phyloP scores from a whole-genome alignment of 2,329 filamentous ascomycete species.

The Cladosporium halotolerans region DNA sequence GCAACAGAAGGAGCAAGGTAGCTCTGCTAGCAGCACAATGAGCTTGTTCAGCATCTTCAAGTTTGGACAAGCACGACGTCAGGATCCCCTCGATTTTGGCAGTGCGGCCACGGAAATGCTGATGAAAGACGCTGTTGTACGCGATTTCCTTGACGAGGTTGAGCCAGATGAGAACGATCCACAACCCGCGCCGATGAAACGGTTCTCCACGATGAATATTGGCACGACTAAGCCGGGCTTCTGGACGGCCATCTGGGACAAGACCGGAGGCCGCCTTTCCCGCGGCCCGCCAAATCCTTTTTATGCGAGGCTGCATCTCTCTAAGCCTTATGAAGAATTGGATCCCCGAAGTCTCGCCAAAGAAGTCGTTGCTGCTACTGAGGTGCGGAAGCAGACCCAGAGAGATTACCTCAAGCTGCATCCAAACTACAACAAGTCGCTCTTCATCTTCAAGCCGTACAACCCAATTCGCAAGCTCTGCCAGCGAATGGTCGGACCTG shows the following conservation, averaged over 20 bases:
- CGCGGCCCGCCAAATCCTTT: conserved; percentile 81
- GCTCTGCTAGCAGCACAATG: conserved; percentile 61
- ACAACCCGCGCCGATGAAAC: conserved; percentile 1
- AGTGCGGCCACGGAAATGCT: conserved; percentile 93
- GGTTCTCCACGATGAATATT: conserved; percentile 6
- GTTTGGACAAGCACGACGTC: conserved; percentile 55
- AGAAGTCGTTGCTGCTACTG: conserved; percentile 77
- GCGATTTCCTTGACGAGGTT: conserved; percentile 82
- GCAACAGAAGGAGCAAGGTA: conserved; percentile 78
- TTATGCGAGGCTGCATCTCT: conserved; percentile 72
- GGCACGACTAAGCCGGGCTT: conserved; percentile 13
- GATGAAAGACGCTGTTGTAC: conserved; percentile 89
- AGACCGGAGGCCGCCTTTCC: conserved; percentile 24
- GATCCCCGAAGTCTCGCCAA: conserved; percentile 85
- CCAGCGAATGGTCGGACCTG: conserved; percentile 84
- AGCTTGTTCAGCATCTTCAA: conserved; percentile 62
- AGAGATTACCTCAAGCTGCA: conserved; percentile 82
- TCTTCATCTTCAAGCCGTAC: conserved; percentile 76
- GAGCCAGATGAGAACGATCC: conserved; percentile 12
- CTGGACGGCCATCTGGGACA: conserved; percentile 22
- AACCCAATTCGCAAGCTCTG: conserved; percentile 77
- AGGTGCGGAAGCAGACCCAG: conserved; percentile 78
- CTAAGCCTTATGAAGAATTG: conserved; percentile 65
- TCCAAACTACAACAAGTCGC: conserved; percentile 84
- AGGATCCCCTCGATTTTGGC: conserved; percentile 86